phyloP scores from a whole-genome alignment of 2,329 filamentous ascomycete species.

The Exophiala bonariae region DNA sequence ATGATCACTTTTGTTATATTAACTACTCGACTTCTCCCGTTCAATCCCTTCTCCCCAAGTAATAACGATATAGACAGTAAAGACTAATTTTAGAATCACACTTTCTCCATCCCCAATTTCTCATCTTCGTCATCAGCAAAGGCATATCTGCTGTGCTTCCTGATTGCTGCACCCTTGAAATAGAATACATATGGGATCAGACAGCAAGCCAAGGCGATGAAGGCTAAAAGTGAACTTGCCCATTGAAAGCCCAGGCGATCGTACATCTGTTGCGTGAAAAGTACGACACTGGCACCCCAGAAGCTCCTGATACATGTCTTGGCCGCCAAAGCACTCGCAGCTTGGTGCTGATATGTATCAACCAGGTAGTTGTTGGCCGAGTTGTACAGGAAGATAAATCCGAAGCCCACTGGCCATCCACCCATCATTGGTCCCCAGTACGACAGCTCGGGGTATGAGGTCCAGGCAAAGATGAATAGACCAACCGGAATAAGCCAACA shows the following conservation, averaged over 20 bases:
- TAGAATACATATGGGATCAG: constrained; percentile 82
- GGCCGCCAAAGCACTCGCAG: constrained; percentile 80
- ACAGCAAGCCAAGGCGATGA: constrained; percentile 75
- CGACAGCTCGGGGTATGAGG: constrained; percentile 56
- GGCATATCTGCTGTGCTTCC: constrained; percentile 69
- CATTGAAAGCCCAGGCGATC: constrained; percentile 70
- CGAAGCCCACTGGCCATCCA: constrained; percentile 72
- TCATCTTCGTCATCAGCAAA: constrained; percentile 58
- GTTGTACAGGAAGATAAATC: constrained; percentile 83
- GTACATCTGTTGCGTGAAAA: constrained; percentile 85
- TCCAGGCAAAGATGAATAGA: constrained; percentile 69
- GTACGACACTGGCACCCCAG: constrained; percentile 74
- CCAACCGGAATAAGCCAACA: constrained; percentile 72
- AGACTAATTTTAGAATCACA: no score
- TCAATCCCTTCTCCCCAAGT: no score
- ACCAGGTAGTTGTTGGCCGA: constrained; percentile 73
- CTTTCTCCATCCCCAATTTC: constrained; percentile 9
- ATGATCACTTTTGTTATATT: no score
- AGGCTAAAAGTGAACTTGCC: constrained; percentile 71
- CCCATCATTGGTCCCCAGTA: constrained; percentile 74
- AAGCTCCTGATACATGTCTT: constrained; percentile 87
- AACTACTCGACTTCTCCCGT: no score
- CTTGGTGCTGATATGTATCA: constrained; percentile 82
- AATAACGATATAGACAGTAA: no score
- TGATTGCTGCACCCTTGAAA: constrained; percentile 70